Evolutionary conservation across 192 early-diverging fungal species (phyloP).

Genomic region (Coemansia biformis): DNA sequence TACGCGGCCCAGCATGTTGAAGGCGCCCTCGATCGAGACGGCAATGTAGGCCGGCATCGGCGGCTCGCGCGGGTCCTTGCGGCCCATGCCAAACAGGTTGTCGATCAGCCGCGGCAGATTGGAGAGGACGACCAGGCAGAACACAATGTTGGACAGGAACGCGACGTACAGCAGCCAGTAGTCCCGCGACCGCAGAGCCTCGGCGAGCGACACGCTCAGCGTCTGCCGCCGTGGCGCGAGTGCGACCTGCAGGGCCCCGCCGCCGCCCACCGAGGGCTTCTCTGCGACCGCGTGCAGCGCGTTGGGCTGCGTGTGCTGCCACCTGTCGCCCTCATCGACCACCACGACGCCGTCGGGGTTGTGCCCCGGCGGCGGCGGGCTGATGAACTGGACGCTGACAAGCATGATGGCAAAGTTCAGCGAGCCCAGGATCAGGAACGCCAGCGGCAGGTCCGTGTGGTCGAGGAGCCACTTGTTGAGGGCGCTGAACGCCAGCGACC

Average conservation of each 20-base stretch:
- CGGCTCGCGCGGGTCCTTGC: constrained; percentile 23
- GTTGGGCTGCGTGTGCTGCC: background rate
- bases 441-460: constrained; percentile 50
- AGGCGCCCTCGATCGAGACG: constrained; percentile 57
- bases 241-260: too few relatives aligned
- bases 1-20: constrained; percentile 59
- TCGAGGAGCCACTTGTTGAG: constrained; percentile 59
- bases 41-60: constrained; percentile 39
- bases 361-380: constrained; percentile 63
- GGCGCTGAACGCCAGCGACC: constrained; percentile 63
- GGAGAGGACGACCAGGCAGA: constrained; percentile 58
- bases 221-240: too few relatives aligned
- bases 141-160: constrained; percentile 58
- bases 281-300: background rate
- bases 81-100: constrained; percentile 49
- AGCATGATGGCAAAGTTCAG: constrained; percentile 60
- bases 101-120: constrained; percentile 54
- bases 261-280: too few relatives aligned
- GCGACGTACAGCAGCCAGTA: constrained; percentile 59
- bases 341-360: constrained; percentile 59
- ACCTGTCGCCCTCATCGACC: constrained; percentile 8
- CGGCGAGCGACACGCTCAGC: constrained; percentile 51
- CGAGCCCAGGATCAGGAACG: constrained; percentile 64
- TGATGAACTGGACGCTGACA: constrained; percentile 52
- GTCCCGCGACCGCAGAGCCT: constrained; percentile 54